phyloP scores from a whole-genome alignment of 306 rosid genomes.

The Lathyrus tuberosus region DNA sequence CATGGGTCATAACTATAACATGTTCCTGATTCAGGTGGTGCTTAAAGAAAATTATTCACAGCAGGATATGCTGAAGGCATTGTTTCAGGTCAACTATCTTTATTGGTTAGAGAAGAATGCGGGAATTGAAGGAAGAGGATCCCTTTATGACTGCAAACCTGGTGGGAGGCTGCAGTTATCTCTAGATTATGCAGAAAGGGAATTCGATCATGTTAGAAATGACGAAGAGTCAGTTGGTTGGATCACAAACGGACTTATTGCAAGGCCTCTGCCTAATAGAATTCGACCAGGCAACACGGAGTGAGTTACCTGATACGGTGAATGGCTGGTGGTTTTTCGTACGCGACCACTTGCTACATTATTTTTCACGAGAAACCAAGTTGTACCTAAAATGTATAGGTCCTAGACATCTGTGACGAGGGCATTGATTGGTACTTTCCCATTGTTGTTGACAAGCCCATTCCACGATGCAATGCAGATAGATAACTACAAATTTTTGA shows the following conservation, averaged over 20 bases:
- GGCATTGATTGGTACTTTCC: slow-evolving; percentile 25
- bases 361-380: slow-evolving; percentile 25
- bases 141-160: too few relatives aligned
- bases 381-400: slow-evolving; percentile 5
- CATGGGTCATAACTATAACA: too few relatives aligned
- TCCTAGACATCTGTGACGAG: neutral
- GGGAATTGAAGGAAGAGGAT: too few relatives aligned
- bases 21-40: too few relatives aligned
- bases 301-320: slow-evolving; percentile 40
- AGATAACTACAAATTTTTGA: slow-evolving; percentile 20
- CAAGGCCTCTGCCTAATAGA: slow-evolving; percentile 80
- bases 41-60: too few relatives aligned
- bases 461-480: slow-evolving; percentile 28
- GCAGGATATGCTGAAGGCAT: too few relatives aligned
- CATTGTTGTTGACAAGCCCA: slow-evolving; percentile 24
- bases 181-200: too few relatives aligned
- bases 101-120: too few relatives aligned
- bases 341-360: slow-evolving; percentile 31
- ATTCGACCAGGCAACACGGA: slow-evolving; percentile 44
- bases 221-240: slow-evolving; percentile 80
- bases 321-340: slow-evolving; percentile 34
- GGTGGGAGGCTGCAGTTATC: too few relatives aligned
- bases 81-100: too few relatives aligned
- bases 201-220: slow-evolving; percentile 67
- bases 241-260: slow-evolving; percentile 80